These are phyloP conservation scores for Diaporthe citriasiana DNA, from an alignment of 2,329 filamentous ascomycete genomes.

Conservation along the genomic window DNA sequence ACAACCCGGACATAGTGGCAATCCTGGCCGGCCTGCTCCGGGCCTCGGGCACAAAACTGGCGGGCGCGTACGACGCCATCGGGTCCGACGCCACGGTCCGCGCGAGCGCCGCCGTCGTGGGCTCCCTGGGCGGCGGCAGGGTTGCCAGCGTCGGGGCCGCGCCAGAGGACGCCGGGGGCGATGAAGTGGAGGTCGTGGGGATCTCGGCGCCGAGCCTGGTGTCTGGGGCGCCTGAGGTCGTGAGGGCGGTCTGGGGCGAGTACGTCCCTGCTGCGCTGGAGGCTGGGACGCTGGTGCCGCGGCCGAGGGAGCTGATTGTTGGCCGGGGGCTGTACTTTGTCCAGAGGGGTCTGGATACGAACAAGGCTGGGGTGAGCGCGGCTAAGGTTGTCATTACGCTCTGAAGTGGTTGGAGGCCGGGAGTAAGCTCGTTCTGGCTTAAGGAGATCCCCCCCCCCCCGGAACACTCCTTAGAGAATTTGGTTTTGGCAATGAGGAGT, in stretches of 20 bases:
- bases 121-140: slow-evolving; percentile 1
- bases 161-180: slow-evolving; percentile 11
- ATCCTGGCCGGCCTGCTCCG: slow-evolving; percentile 26
- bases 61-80: slow-evolving; percentile 40
- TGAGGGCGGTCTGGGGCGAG: slow-evolving; percentile 35
- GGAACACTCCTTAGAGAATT: not conserved
- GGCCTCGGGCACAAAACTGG: slow-evolving; percentile 22
- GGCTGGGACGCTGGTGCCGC: slow-evolving; percentile 45
- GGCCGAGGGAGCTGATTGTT: slow-evolving; percentile 47
- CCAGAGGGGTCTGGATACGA: slow-evolving; percentile 49
- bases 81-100: slow-evolving; percentile 32
- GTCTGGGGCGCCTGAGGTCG: slow-evolving; percentile 25
- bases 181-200: slow-evolving; percentile 26
- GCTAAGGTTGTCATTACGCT: slow-evolving; percentile 54
- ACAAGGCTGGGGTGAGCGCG: slow-evolving; percentile 52
- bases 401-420: not conserved
- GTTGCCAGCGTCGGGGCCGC: slow-evolving; percentile 30
- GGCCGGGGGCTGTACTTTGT: slow-evolving; percentile 50
- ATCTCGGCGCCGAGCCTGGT: slow-evolving; percentile 21
- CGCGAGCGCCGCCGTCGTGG: slow-evolving; percentile 25
- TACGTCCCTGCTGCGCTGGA: slow-evolving; percentile 50
- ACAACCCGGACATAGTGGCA: slow-evolving; percentile 45
- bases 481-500: not conserved
- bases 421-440: not conserved
- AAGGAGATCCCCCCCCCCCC: no score